Evolutionary conservation across 2,329 filamentous ascomycete genomes (phyloP).

Genomic region (Verticillium alfalfae): DNA sequence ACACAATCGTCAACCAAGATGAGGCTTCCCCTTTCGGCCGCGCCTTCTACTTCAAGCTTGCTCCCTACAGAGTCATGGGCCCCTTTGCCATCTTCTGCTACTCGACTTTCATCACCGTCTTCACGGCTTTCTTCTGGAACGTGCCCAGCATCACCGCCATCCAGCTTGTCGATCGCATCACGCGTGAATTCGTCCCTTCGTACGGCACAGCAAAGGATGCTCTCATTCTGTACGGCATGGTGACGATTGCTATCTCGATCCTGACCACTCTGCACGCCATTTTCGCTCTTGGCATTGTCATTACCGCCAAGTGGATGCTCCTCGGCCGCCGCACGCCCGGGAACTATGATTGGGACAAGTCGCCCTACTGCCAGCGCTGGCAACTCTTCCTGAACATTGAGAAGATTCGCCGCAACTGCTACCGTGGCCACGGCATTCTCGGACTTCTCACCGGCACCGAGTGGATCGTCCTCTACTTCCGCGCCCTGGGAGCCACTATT

Average conservation of each 20-base stretch:
- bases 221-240: conserved; percentile 32
- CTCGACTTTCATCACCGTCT: conserved; percentile 37
- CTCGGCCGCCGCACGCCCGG: conserved; percentile 44
- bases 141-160: conserved; percentile 39
- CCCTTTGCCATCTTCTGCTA: conserved; percentile 43
- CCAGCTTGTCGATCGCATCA: conserved; percentile 32
- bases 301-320: conserved; percentile 45
- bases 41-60: conserved; percentile 46
- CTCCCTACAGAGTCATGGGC: conserved; percentile 43
- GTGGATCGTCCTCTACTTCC: conserved; percentile 48
- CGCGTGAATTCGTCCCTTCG: conserved; percentile 18
- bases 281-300: conserved; percentile 34
- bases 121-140: conserved; percentile 46
- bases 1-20: conserved; percentile 4
- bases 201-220: conserved; percentile 21
- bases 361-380: conserved; percentile 52
- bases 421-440: conserved; percentile 42
- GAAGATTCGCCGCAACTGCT: conserved; percentile 42
- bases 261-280: conserved; percentile 37
- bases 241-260: conserved; percentile 30
- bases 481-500: conserved; percentile 45
- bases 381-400: conserved; percentile 49
- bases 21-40: conserved; percentile 43
- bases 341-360: conserved; percentile 53
- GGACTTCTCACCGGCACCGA: conserved; percentile 47